A percentile compares a stretch with the other conserved stretches of the same genome.
These are phyloP conservation scores for Cercospora zeina DNA, from an alignment of 2,329 filamentous ascomycete species.

Conservation along the genomic window DNA sequence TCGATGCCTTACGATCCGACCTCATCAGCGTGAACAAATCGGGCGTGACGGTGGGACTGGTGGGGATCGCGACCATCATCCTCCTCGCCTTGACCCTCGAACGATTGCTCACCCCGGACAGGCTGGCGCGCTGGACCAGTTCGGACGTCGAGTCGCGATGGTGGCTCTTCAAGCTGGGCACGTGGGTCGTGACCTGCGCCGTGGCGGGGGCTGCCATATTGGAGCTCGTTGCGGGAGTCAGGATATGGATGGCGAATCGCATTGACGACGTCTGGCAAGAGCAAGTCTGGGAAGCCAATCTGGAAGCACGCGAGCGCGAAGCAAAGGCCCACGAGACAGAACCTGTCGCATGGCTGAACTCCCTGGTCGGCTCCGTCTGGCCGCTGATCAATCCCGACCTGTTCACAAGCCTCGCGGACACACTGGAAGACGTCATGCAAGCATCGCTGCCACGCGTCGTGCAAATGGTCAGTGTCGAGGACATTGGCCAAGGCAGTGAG, in stretches of 20 bases:
- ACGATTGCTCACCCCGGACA: conserved; percentile 22
- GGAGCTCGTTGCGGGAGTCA: conserved; percentile 35
- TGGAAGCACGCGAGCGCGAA: conserved; percentile 54
- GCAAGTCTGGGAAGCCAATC: conserved; percentile 67
- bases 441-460: conserved; percentile 68
- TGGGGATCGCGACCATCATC: conserved; percentile 37
- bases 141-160: conserved; percentile 14
- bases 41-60: conserved; percentile 46
- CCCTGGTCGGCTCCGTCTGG: conserved; percentile 67
- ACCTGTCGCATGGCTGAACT: conserved; percentile 71
- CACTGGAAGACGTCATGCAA: conserved; percentile 78
- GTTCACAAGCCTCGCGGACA: conserved; percentile 67
- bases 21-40: conserved; percentile 49
- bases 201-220: conserved; percentile 26
- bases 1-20: conserved; percentile 48
- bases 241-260: conserved; percentile 62
- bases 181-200: conserved; percentile 29
- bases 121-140: conserved; percentile 18
- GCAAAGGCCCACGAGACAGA: conserved; percentile 57
- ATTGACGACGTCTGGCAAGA: conserved; percentile 65
- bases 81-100: conserved; percentile 37
- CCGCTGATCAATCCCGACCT: conserved; percentile 74
- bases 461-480: conserved; percentile 73
- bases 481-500: conserved; percentile 74
- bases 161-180: conserved; percentile 21